phyloP scores from a whole-genome alignment of 768 basidiomycete genomes.

The Mycena crocata region DNA sequence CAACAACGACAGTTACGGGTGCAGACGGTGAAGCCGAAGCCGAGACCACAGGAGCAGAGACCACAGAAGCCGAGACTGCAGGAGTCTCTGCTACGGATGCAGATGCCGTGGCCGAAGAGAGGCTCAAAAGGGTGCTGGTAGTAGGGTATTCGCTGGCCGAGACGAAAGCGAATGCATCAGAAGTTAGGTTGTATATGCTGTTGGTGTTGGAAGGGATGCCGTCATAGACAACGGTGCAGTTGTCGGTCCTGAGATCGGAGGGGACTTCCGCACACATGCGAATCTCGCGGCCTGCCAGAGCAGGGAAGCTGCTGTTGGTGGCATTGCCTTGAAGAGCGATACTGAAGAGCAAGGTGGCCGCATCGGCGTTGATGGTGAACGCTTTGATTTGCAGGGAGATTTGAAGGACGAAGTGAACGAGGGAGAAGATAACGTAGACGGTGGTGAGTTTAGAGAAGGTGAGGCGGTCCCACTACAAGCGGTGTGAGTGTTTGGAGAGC shows the following conservation, averaged over 20 bases:
- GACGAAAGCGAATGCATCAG: constrained; percentile 14
- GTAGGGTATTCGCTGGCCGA: constrained; percentile 7
- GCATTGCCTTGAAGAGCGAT: constrained; percentile 65
- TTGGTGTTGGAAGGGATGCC: constrained; percentile 45
- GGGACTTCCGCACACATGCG: constrained; percentile 70
- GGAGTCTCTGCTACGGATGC: constrained; percentile 13
- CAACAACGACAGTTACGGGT: not conserved
- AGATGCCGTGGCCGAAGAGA: constrained; percentile 20
- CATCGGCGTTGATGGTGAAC: constrained; percentile 71
- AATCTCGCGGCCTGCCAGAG: constrained; percentile 59
- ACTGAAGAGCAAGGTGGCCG: constrained; percentile 62
- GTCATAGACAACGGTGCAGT: constrained; percentile 70
- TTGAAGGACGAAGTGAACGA: constrained; percentile 75
- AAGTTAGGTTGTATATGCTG: constrained; percentile 9
- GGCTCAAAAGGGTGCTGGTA: constrained; percentile 2
- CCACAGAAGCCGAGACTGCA: constrained; percentile 5
- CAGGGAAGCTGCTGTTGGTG: constrained; percentile 61
- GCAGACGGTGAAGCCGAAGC: not conserved
- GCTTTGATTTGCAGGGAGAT: constrained; percentile 76
- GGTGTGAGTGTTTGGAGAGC: not conserved
- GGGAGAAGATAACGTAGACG: constrained; percentile 74
- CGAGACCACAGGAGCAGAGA: constrained; percentile 13
- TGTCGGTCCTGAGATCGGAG: constrained; percentile 47
- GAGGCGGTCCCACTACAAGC: constrained; percentile 72
- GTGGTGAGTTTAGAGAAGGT: constrained; percentile 75